Percentiles rank a stretch among this genome's conserved stretches.
phyloP scores from a whole-genome alignment of 169 alveolate genomes.

The Plasmodium fragile region DNA sequence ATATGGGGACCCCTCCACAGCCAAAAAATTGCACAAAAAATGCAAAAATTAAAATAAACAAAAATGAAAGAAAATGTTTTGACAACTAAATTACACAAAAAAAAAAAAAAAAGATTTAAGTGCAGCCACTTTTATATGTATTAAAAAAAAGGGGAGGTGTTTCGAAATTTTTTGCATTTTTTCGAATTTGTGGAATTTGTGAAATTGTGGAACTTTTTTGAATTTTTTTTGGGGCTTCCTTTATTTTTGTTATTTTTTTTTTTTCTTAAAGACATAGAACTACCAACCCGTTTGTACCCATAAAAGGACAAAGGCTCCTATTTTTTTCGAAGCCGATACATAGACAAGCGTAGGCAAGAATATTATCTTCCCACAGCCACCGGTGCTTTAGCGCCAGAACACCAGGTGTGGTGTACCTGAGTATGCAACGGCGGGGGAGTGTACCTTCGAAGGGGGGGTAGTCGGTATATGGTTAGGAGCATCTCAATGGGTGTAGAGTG shows the following conservation, averaged over 20 bases:
- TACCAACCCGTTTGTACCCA: neutral
- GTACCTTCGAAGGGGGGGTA: neutral
- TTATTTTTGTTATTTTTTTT: too few relatives aligned
- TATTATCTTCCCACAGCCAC: neutral
- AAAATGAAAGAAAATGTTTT: neutral
- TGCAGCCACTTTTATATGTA: neutral
- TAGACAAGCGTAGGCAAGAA: neutral
- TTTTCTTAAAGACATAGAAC: neutral
- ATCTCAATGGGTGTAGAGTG: neutral
- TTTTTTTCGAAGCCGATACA: neutral
- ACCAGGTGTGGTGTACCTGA: neutral
- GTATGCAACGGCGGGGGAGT: neutral
- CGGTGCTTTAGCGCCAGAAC: neutral
- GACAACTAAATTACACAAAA: neutral
- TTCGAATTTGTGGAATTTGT: too few relatives aligned
- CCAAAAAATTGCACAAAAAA: neutral
- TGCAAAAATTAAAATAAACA: neutral
- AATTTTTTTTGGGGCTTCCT: too few relatives aligned
- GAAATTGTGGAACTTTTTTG: neutral
- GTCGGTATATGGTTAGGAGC: neutral
- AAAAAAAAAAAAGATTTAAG: neutral
- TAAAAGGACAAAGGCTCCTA: neutral
- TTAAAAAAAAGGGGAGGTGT: neutral
- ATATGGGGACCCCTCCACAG: neutral
- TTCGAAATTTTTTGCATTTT: neutral